Percentiles rank a stretch among this genome's conserved stretches.
Conservation (phyloP, 2,329 filamentous ascomycete species). For the Thyridium curvatum region DNA sequence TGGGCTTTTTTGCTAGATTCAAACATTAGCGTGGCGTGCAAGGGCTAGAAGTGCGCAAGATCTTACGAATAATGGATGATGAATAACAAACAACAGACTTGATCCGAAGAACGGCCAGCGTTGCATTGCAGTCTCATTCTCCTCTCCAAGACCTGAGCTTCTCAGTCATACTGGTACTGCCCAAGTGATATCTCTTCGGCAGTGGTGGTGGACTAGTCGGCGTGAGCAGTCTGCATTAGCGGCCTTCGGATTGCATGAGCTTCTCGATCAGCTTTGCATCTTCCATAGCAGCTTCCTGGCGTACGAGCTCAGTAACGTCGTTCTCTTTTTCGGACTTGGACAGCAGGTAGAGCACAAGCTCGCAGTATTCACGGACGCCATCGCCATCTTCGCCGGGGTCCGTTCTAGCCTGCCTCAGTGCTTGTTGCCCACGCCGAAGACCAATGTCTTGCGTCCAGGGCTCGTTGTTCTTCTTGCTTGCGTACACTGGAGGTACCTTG, state of each 20-base stretch:
- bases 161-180: no score
- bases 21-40: constrained; percentile 24
- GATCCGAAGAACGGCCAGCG: no score
- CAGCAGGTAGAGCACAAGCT: constrained; percentile 46
- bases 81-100: not conserved
- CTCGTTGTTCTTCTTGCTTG: constrained; percentile 24
- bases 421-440: constrained; percentile 47
- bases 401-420: constrained; percentile 42
- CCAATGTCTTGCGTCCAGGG: constrained; percentile 54
- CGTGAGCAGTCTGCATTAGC: constrained; percentile 10
- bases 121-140: no score
- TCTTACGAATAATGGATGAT: not conserved
- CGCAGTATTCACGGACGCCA: constrained; percentile 54
- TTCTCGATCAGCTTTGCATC: constrained; percentile 46
- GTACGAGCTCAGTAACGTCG: constrained; percentile 29
- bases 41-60: no score
- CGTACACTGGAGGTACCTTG: not conserved
- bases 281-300: constrained; percentile 37
- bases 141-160: no score
- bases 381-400: constrained; percentile 50
- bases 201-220: no score
- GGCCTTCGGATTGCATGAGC: constrained; percentile 38
- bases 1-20: constrained; percentile 36
- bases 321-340: constrained; percentile 18
- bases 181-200: no score